Conservation (phyloP, 2,329 filamentous ascomycete species). For the Dryadomyces sulphureus region DNA sequence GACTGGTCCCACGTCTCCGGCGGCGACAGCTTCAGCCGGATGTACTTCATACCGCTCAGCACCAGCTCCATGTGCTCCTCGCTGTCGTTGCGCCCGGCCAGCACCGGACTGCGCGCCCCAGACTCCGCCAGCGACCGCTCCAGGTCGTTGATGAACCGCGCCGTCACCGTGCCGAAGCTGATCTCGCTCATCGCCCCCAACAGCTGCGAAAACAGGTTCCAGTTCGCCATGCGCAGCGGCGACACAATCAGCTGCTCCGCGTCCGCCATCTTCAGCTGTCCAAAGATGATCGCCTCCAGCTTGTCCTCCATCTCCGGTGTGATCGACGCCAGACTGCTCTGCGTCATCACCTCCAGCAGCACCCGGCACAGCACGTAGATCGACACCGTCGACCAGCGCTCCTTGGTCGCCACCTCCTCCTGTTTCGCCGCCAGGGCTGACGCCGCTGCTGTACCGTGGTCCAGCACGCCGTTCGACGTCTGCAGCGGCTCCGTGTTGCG, state of each 20-base stretch:
- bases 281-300: slow-evolving; percentile 88
- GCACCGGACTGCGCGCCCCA: slow-evolving; percentile 49
- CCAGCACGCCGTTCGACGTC: slow-evolving; percentile 14
- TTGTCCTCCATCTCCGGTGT: slow-evolving; percentile 88
- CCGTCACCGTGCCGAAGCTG: slow-evolving; percentile 73
- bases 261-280: slow-evolving; percentile 81
- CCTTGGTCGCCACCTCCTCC: slow-evolving; percentile 62
- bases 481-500: slow-evolving; percentile 63
- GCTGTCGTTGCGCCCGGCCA: slow-evolving; percentile 42
- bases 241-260: slow-evolving; percentile 66
- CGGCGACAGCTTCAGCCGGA: slow-evolving; percentile 61
- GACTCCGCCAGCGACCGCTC: slow-evolving; percentile 65
- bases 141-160: slow-evolving; percentile 69
- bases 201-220: slow-evolving; percentile 84
- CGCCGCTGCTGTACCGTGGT: slow-evolving; percentile 19
- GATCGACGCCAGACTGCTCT: slow-evolving; percentile 70
- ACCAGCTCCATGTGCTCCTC: slow-evolving; percentile 80
- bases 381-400: slow-evolving; percentile 82
- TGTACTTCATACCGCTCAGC: slow-evolving; percentile 78
- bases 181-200: slow-evolving; percentile 93
- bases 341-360: slow-evolving; percentile 81
- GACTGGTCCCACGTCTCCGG: slow-evolving; percentile 69
- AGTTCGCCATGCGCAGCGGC: slow-evolving; percentile 79
- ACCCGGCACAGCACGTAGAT: slow-evolving; percentile 94
- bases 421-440: slow-evolving; percentile 38